Conservation (phyloP, 805 yeast species). For the Barnettozyma siamensis region DNA sequence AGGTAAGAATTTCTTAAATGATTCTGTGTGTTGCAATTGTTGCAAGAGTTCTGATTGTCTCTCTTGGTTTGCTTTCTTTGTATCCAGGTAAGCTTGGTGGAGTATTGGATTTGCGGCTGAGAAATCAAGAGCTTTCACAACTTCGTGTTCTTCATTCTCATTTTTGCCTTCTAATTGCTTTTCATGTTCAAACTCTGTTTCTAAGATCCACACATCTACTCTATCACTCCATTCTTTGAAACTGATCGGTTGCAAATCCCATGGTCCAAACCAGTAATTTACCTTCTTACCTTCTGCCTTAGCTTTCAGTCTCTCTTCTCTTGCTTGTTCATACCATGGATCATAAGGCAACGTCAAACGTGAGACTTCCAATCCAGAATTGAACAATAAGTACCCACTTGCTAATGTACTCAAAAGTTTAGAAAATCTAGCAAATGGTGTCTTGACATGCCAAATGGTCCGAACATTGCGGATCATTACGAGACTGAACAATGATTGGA, state of each 20-base stretch:
- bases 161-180: not conserved
- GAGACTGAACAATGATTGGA: slow-evolving; percentile 49
- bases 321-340: slow-evolving; percentile 73
- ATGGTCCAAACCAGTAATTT: slow-evolving; percentile 65
- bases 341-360: slow-evolving; percentile 47
- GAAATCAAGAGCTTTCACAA: slow-evolving; percentile 1
- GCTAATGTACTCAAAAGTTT: slow-evolving; percentile 29
- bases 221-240: slow-evolving; percentile 31
- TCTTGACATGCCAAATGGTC: slow-evolving; percentile 21
- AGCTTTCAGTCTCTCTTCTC: slow-evolving; percentile 41
- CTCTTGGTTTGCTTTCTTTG: slow-evolving; percentile 12
- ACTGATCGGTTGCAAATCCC: slow-evolving; percentile 46
- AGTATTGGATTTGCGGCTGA: slow-evolving; percentile 7
- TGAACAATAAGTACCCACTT: slow-evolving; percentile 46
- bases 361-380: slow-evolving; percentile 50
- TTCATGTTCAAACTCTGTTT: slow-evolving; percentile 15
- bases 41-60: slow-evolving; percentile 20
- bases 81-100: slow-evolving; percentile 12
- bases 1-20: slow-evolving; percentile 16
- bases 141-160: not conserved
- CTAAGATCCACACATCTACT: slow-evolving; percentile 22
- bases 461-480: slow-evolving; percentile 22
- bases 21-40: slow-evolving; percentile 10
- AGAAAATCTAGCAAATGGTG: slow-evolving; percentile 26
- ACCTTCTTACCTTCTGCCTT: slow-evolving; percentile 39